phyloP scores from a whole-genome alignment of 225 moss, liverwort and hornwort genomes.

The Polytrichum commune region DNA sequence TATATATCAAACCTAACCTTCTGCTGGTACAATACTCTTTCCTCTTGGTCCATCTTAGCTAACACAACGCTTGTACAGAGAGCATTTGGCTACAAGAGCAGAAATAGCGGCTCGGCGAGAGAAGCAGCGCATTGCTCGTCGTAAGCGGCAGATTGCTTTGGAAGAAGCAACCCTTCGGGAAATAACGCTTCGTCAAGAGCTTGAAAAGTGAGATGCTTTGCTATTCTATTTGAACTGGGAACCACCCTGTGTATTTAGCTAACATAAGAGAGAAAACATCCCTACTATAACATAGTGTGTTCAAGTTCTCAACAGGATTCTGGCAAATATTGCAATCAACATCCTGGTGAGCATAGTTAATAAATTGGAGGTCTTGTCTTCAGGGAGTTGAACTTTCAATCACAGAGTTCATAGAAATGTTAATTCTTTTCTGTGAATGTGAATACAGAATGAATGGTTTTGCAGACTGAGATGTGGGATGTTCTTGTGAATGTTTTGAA shows the following conservation, averaged over 20 bases:
- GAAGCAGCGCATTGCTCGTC: constrained; percentile 67
- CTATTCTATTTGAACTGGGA: no score
- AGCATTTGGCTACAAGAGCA: constrained; percentile 32
- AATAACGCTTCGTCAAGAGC: constrained; percentile 67
- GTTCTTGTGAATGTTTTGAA: constrained; percentile 16
- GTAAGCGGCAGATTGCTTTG: constrained; percentile 63
- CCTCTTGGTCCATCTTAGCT: neutral
- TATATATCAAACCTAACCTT: no score
- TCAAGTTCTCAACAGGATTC: no score
- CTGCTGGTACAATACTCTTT: neutral
- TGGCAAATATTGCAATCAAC: no score
- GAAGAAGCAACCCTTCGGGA: constrained; percentile 72
- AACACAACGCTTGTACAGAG: constrained; percentile 22
- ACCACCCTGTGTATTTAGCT: no score
- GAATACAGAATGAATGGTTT: neutral
- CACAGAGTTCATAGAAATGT: no score
- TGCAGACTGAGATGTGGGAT: neutral
- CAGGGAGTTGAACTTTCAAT: no score
- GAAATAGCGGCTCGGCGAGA: constrained; percentile 71
- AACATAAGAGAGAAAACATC: no score
- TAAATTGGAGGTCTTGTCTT: no score
- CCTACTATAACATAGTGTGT: no score
- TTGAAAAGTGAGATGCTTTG: constrained; percentile 50
- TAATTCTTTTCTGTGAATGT: no score
- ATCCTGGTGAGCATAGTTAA: no score